Evolutionary conservation across 2,329 filamentous ascomycete species (phyloP).

Genomic region (Drechslerella stenobrocha): DNA sequence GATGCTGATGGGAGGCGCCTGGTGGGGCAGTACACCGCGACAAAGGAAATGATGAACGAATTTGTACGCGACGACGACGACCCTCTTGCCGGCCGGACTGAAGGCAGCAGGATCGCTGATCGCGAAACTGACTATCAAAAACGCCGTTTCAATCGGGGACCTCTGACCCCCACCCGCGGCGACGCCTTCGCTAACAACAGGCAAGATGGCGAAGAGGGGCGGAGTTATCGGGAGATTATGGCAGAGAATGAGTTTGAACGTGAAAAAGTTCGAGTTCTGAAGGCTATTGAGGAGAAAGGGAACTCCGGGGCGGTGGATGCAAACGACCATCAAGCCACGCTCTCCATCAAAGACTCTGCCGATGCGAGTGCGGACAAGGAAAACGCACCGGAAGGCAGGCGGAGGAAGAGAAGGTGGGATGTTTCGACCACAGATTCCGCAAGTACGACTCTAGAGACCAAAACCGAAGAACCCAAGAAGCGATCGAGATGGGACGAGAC

Average conservation of each 20-base stretch:
- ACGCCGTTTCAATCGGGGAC: constrained; percentile 80
- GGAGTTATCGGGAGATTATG: constrained; percentile 90
- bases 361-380: constrained; percentile 69
- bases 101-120: constrained; percentile 85
- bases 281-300: constrained; percentile 74
- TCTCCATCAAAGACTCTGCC: constrained; percentile 59
- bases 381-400: constrained; percentile 66
- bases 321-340: constrained; percentile 70
- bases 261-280: constrained; percentile 84
- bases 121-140: constrained; percentile 98
- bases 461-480: constrained; percentile 65
- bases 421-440: constrained; percentile 64
- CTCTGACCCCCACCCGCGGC: constrained; percentile 77
- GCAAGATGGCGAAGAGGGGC: constrained; percentile 67
- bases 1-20: constrained; percentile 74
- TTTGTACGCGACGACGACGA: constrained; percentile 92
- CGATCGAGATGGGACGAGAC: constrained; percentile 87
- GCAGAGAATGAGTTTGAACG: constrained; percentile 84
- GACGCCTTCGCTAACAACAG: constrained; percentile 81
- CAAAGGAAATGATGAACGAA: constrained; percentile 87
- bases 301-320: constrained; percentile 65
- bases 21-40: constrained; percentile 94
- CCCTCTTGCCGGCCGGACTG: constrained; percentile 79
- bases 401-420: constrained; percentile 87
- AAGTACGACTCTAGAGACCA: constrained; percentile 52